Evolutionary conservation across 495 filamentous ascomycete species (phyloP).

Genomic region (Pyronema domesticum): DNA sequence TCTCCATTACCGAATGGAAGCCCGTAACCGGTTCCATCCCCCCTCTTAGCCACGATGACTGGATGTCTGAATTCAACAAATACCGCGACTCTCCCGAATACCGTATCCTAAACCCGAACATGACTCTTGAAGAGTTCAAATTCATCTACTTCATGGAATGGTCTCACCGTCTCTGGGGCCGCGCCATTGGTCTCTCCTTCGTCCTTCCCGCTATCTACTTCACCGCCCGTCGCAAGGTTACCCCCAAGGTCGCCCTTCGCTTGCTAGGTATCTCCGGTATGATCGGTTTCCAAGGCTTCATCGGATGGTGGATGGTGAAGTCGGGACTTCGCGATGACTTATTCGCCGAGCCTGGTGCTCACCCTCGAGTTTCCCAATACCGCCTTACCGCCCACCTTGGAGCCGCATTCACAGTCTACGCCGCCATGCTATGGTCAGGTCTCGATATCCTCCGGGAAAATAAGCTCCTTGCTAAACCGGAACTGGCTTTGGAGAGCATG

Average conservation of each 20-base stretch:
- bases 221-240: constrained; percentile 61
- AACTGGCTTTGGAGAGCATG: constrained; percentile 36
- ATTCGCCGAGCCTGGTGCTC: constrained; percentile 62
- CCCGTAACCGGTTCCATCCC: constrained; percentile 90
- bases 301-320: constrained; percentile 99
- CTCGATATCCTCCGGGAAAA: constrained; percentile 64
- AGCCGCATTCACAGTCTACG: constrained; percentile 77
- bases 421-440: constrained; percentile 85
- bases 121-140: constrained; percentile 85
- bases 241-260: constrained; percentile 52
- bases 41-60: constrained; percentile 54
- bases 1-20: constrained; percentile 98
- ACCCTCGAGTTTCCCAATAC: constrained; percentile 88
- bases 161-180: constrained; percentile 91
- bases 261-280: constrained; percentile 70
- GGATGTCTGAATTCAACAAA: constrained; percentile 81
- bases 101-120: constrained; percentile 71
- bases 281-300: constrained; percentile 86
- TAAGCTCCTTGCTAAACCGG: constrained; percentile 42
- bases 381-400: constrained; percentile 76
- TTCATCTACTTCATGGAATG: constrained; percentile 99
- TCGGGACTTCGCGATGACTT: constrained; percentile 86
- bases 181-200: constrained; percentile 76
- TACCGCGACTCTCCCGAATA: constrained; percentile 86
- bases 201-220: constrained; percentile 78